These are phyloP conservation scores for Stagonosporopsis cucurbitacearum DNA, from an alignment of 2,329 filamentous ascomycete genomes.

Conservation along the genomic window DNA sequence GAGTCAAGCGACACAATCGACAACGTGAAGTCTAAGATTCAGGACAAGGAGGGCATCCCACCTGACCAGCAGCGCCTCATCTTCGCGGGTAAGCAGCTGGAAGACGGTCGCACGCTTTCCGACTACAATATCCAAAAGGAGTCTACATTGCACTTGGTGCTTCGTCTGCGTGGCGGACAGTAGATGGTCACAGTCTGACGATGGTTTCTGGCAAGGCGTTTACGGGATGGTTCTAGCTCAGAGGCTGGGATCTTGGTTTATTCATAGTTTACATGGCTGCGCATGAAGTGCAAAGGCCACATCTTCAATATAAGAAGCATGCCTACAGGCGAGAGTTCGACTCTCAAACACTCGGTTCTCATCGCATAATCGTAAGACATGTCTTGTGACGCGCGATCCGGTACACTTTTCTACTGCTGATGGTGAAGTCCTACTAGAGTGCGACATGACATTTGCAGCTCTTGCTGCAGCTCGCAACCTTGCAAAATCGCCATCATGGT, in stretches of 20 bases:
- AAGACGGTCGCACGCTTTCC: conserved; percentile 86
- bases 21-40: conserved; percentile 92
- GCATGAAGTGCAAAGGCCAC: conserved; percentile 23
- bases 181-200: conserved; percentile 43
- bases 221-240: conserved; percentile 30
- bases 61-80: conserved; percentile 94
- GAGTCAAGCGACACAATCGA: conserved; percentile 91
- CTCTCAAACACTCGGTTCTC: conserved; percentile 22
- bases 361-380: neutral
- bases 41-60: conserved; percentile 79
- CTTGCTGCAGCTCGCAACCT: neutral
- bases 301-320: conserved; percentile 40
- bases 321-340: conserved; percentile 41
- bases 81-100: conserved; percentile 91
- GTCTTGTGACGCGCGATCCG: neutral
- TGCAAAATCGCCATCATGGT: neutral
- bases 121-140: conserved; percentile 96
- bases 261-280: conserved; percentile 39
- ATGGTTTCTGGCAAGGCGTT: conserved; percentile 43
- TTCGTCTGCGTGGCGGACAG: conserved; percentile 64
- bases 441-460: no score
- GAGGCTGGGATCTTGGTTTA: conserved; percentile 30
- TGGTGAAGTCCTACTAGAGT: neutral
- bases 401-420: neutral
- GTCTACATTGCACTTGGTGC: conserved; percentile 69